phyloP scores from a whole-genome alignment of 192 early-diverging fungal genomes.

The Umbelopsis vinacea region DNA sequence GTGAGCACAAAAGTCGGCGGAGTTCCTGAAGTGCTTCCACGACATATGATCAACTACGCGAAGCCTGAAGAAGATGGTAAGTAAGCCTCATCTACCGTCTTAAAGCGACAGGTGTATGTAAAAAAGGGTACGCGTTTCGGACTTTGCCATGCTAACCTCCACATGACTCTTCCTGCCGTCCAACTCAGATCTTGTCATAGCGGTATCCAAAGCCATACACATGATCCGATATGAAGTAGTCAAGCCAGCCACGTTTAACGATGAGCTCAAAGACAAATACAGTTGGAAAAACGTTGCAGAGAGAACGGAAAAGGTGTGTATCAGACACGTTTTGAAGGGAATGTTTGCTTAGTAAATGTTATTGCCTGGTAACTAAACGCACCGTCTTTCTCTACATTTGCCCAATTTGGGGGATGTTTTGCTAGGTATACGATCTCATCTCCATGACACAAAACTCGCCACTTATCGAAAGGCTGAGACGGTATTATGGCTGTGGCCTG shows the following conservation, averaged over 20 bases:
- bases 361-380: too few species aligned
- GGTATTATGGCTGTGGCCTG: slow-evolving; percentile 86
- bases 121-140: too few species aligned
- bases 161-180: slow-evolving; percentile 13
- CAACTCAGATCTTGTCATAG: slow-evolving; percentile 65
- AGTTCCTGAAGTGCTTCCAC: slow-evolving; percentile 93
- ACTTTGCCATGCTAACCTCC: too few species aligned
- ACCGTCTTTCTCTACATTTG: not conserved
- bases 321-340: not conserved
- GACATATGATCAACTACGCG: slow-evolving; percentile 91
- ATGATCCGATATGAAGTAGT: slow-evolving; percentile 67
- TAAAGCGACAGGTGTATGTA: not conserved
- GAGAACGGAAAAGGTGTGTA: slow-evolving; percentile 76
- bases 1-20: slow-evolving; percentile 97
- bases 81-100: not conserved
- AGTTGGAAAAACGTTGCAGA: slow-evolving; percentile 96
- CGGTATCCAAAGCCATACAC: slow-evolving; percentile 72
- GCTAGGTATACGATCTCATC: slow-evolving; percentile 78
- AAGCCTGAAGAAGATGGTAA: slow-evolving; percentile 84
- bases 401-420: not conserved
- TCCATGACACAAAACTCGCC: slow-evolving; percentile 66
- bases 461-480: slow-evolving; percentile 52
- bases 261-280: slow-evolving; percentile 91
- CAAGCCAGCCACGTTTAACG: slow-evolving; percentile 73
- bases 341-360: too few species aligned